Conservation (phyloP, 352 stramenopile genomes). For the Blastocystis sp. region DNA sequence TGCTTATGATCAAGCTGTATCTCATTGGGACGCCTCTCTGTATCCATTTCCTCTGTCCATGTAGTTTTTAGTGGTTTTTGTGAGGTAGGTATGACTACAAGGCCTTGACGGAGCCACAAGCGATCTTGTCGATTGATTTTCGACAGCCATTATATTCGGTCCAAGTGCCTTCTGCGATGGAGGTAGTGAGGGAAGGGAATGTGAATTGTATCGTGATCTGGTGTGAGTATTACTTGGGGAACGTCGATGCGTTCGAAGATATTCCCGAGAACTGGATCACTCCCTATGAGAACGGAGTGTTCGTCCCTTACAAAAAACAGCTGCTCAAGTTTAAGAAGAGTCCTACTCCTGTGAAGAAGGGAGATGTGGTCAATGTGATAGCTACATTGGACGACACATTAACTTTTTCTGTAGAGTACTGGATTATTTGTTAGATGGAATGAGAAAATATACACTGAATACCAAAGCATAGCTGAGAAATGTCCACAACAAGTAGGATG, state of each 20-base stretch:
- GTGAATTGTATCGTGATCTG: conserved; percentile 38
- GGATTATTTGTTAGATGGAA: too few relatives aligned
- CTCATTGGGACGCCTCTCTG: neutral
- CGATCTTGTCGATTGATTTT: conserved; percentile 9
- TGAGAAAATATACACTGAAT: too few relatives aligned
- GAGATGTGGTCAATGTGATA: neutral
- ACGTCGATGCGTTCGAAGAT: neutral
- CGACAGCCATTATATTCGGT: neutral
- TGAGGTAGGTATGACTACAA: conserved; percentile 13
- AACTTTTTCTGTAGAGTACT: neutral
- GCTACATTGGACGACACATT: neutral
- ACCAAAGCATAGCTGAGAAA: too few relatives aligned
- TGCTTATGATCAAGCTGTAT: conserved; percentile 6
- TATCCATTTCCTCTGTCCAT: conserved; percentile 58
- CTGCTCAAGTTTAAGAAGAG: neutral
- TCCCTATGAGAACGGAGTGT: neutral
- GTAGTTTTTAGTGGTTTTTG: neutral
- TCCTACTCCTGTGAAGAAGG: neutral
- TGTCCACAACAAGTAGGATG: too few relatives aligned
- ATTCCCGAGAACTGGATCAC: conserved; percentile 7
- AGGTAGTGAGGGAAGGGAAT: neutral
- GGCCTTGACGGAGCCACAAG: conserved; percentile 1
- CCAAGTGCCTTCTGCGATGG: neutral
- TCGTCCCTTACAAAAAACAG: conserved; percentile 41
- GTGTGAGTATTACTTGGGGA: conserved; percentile 26